Base-by-base conservation (phyloP, 2,329 filamentous ascomycete genomes). In the Aspergillus versicolor region DNA sequence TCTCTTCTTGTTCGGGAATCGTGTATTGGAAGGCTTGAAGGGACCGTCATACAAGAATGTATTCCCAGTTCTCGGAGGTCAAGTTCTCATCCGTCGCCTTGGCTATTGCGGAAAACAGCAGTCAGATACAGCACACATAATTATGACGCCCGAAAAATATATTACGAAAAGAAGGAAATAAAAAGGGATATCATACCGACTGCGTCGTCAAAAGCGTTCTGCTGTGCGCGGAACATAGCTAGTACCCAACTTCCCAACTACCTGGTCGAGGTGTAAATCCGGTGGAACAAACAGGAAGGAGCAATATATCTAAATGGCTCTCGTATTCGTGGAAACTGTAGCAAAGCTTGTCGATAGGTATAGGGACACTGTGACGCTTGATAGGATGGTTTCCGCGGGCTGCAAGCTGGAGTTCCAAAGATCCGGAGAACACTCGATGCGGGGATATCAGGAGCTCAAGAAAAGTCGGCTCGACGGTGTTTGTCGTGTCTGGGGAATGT, bases 21-120 rank as follows among this genome's bases (percentile, higher is more conserved):
- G 24, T 13, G 21, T 34, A 19, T 48, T 61, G 46, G 48, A 17
- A 34, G 19, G 11, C 5, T 22, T 12, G 12, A 11, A 19, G 47
- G 38, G 32, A 58, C 41, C 17, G 43, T 34, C 77, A 62, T 78
- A 84, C 82, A 67, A 88, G 77, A 65, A 88, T 88, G 64, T 81
- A 87, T 72, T 89, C 87, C 87, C 87, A 90, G 73, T 89, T 89
- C 76, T 95, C 85, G 30, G 88, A 89, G 21, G 92, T 97, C 67
- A 97, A 84, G 77, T 97, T 99, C 83, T 99, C 94, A 77, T 99
- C 94, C 56, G 94, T 99, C 71, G 94, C 92, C 78, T 89, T 89
- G 70, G 85, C 87, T 88, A 68, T 65, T 67, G 17, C 51, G 17
- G 34, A 42, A 48, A 42, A 61, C 58, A 56, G 65, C 4, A 32